Base-by-base conservation (phyloP, 2,329 filamentous ascomycete species). In the Passalora sequoiae region DNA sequence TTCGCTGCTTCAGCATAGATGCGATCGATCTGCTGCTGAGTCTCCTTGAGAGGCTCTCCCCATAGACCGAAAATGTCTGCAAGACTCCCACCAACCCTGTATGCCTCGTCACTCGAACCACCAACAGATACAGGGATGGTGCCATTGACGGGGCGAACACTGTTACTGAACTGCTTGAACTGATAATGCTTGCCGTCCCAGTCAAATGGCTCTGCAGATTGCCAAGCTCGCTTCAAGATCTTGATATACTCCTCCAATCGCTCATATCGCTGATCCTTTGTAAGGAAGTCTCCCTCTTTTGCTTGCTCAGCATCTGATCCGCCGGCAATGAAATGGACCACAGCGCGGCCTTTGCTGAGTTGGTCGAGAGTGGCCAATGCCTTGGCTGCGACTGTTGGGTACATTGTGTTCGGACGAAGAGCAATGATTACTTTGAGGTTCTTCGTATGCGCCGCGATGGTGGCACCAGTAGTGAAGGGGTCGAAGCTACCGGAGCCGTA, bases 61-160 rank as follows among this genome's bases (percentile, higher is more conserved):
- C 78, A 81, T 3, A 81, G 71, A 0, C 78, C 78, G 49, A 81
- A 81, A 53, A 81, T 81, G 49, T 81, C 78, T 20, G 71, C 77
- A 2, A 80, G 66, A 0, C 71, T 64, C 20, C 78, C 78, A 17
- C 78, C 78, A 28, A 80, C 67, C 16, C 77, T 73, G 60, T 81
- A 81, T 0, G 77, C 77, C 4, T 75, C 76, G 13, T 74, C 69
- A 0, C 76, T 80, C 0, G 75, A 79, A 0, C 77, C 77, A 7
- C 77, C 77, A 0, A 81, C 76, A 0, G 76, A 80, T 2, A 81
- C 71, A 1, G 75, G 74, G 36, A 81, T 79, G 7, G 44, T 67
- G 3, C 72, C 72, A 39, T 77, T 74, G 4, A 69, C 66, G 0
- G 77, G 77, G 0, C 71, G 70, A 2, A 81, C 76, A 3, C 62